Evolutionary conservation across 495 filamentous ascomycete species (phyloP), one percentile per base, ranked within the genome.

Genomic region (Niebla homalea): DNA sequence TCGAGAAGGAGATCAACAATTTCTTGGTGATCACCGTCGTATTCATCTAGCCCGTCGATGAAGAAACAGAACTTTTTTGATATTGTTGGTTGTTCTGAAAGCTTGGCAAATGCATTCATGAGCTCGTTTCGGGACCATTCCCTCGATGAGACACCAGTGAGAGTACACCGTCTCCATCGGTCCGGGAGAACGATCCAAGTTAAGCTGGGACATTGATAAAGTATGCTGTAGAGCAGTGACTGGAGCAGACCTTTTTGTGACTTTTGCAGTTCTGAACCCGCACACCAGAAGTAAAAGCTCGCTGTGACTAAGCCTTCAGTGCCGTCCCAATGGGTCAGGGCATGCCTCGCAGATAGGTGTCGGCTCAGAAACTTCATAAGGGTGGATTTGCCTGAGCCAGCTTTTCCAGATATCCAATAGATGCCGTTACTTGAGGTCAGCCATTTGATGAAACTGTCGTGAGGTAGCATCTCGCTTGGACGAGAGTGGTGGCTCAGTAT

Each of bases 1-100:
- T 26, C 23, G 16, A 51, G 48, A 22, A 62, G 43, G 0, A 61
- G 22, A 0, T 60, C 36, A 6, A 67, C 29, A 14, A 67, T 46
- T 12, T 60, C 53, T 5, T 18, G 38, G 1, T 50, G 50, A 40
- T 51, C 46, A 10, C 55, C 55, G 5, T 50, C 41, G 32, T 50
- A 74, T 43, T 77, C 73, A 43, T 75, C 73, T 0, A 76, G 54
- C 3, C 73, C 71, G 52, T 78, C 73, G 25, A 77, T 65, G 35
- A 75, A 69, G 41, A 77, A 67, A 52, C 67, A 74, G 16, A 75
- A 52, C 8, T 50, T 54, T n/a, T n/a, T n/a, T n/a, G n/a, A n/a
- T n/a, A n/a, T n/a, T n/a, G 14, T 26, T 36, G n/a, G n/a, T n/a
- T n/a, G n/a, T n/a, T n/a, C n/a, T n/a, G n/a, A n/a, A n/a, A n/a